Conservation (phyloP, 352 stramenopile species). For the Pelagophyceae sp. region DNA sequence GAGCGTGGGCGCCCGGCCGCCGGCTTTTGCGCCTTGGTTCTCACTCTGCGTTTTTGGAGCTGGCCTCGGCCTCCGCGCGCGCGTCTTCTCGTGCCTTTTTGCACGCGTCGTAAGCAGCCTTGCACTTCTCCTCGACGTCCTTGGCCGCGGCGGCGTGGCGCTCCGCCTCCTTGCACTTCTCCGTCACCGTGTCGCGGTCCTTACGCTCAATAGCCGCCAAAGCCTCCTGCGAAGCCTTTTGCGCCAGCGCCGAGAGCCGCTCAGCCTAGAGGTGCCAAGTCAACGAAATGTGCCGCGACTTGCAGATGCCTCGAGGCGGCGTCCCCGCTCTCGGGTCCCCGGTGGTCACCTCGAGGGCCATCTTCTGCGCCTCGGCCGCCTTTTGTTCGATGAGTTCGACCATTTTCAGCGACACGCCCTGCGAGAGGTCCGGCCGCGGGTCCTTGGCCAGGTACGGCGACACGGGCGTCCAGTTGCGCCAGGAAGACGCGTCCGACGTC, state of each 20-base stretch:
- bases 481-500: neutral
- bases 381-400: conserved; percentile 12
- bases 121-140: conserved; percentile 21
- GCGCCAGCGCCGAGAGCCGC: neutral
- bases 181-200: conserved; percentile 12
- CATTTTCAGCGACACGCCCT: conserved; percentile 11
- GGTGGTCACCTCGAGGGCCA: conserved; percentile 2
- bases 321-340: no score
- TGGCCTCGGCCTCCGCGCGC: conserved; percentile 9
- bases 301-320: no score
- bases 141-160: conserved; percentile 6
- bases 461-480: conserved; percentile 18
- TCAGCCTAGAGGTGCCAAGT: conserved; percentile 2
- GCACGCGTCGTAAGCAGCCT: conserved; percentile 17
- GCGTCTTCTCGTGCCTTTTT: conserved; percentile 20
- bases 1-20: no score
- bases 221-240: conserved; percentile 15
- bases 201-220: conserved; percentile 18
- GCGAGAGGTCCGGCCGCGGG: conserved; percentile 9
- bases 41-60: no score
- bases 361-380: conserved; percentile 10
- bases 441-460: conserved; percentile 9
- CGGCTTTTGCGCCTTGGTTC: no score
- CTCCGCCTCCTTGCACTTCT: conserved; percentile 22
- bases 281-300: neutral